These are phyloP conservation scores for Candida peoriensis DNA, from an alignment of 805 yeast species.

Conservation along the genomic window DNA sequence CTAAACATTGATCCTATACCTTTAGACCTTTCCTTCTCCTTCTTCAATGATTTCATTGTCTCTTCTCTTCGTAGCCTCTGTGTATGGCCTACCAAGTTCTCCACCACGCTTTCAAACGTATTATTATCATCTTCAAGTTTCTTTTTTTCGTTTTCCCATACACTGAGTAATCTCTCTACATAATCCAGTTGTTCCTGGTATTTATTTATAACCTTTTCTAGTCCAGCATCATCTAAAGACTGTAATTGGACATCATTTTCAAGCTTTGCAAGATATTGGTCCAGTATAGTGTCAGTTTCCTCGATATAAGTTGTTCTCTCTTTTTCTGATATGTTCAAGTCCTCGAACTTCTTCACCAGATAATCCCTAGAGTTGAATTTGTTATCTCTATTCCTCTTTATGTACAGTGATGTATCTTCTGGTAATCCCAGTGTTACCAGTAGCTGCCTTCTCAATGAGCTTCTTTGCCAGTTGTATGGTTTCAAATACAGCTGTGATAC, in stretches of 20 bases:
- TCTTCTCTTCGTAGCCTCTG: conserved; percentile 65
- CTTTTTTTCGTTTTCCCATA: conserved; percentile 48
- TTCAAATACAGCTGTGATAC: conserved; percentile 42
- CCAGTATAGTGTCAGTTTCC: conserved; percentile 20
- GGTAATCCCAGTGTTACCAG: conserved; percentile 68
- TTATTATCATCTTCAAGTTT: conserved; percentile 59
- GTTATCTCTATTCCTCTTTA: conserved; percentile 17
- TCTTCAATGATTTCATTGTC: conserved; percentile 30
- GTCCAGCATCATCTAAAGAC: conserved; percentile 29
- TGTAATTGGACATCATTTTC: conserved; percentile 14
- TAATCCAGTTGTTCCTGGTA: conserved; percentile 30
- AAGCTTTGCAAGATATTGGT: conserved; percentile 10
- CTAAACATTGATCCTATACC: conserved; percentile 9
- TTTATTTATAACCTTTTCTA: conserved; percentile 31
- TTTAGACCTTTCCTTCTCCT: conserved; percentile 22
- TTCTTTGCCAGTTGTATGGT: conserved; percentile 66
- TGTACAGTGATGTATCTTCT: conserved; percentile 54
- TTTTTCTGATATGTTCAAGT: conserved; percentile 30
- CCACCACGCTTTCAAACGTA: conserved; percentile 82
- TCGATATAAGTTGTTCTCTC: conserved; percentile 21
- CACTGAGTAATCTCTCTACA: conserved; percentile 35
- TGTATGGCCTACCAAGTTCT: conserved; percentile 84
- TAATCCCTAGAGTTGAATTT: conserved; percentile 19
- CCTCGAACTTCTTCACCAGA: conserved; percentile 21
- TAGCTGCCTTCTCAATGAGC: conserved; percentile 59